phyloP scores from a whole-genome alignment of 208 protist genomes.

The Wallacemonas sp. region DNA sequence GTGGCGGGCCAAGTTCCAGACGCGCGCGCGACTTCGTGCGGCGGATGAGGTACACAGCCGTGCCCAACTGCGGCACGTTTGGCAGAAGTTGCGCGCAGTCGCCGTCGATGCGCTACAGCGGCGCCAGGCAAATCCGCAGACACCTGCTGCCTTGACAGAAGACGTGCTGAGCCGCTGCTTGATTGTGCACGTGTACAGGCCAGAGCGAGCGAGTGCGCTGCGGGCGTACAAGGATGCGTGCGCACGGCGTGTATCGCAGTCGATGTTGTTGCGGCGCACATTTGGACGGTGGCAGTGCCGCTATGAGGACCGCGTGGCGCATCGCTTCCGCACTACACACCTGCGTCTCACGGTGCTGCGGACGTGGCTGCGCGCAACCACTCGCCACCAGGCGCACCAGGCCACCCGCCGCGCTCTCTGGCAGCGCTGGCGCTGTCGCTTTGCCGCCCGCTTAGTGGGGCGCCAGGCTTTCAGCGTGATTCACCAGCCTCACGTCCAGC shows the following conservation, averaged over 20 bases:
- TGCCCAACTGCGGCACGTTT: background rate
- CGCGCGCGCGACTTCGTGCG: background rate
- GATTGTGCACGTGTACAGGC: background rate
- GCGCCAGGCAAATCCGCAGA: background rate
- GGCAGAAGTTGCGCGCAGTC: background rate
- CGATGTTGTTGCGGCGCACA: constrained; percentile 12
- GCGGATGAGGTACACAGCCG: background rate
- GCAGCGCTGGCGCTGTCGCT: constrained; percentile 22
- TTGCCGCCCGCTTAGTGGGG: constrained; percentile 4
- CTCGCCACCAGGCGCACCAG: constrained; percentile 10
- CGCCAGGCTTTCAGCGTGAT: constrained; percentile 13
- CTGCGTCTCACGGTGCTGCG: background rate
- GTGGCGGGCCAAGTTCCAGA: background rate
- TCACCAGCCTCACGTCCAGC: constrained; percentile 8
- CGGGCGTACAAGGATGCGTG: constrained; percentile 14
- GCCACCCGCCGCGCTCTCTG: constrained; percentile 7
- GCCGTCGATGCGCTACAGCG: background rate
- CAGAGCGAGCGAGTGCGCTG: background rate
- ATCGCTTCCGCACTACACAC: background rate
- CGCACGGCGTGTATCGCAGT: constrained; percentile 13
- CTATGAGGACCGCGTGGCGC: background rate
- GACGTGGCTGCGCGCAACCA: background rate
- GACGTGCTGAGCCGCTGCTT: background rate
- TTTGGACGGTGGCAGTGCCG: constrained; percentile 27
- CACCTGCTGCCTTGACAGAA: background rate